Evolutionary conservation across 306 rosid genomes (phyloP), one percentile per base, ranked within the genome.

Genomic region (Betula pendula): DNA sequence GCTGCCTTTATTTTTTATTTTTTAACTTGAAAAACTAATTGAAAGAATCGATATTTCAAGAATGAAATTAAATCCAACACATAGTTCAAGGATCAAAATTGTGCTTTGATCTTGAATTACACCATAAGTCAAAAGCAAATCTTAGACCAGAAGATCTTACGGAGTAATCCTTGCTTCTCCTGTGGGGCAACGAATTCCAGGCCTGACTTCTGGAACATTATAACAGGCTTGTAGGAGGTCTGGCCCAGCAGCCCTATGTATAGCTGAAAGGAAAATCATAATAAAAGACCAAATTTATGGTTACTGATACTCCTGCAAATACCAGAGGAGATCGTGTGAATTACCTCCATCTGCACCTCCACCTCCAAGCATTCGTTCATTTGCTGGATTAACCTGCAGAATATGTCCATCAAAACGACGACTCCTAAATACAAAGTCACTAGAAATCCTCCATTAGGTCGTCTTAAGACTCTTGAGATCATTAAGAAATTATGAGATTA

Each of bases 341-440:
- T 75, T 83, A 94, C 98, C 98, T 89, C 98, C 98, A 80, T 95
- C 96, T 7, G 95, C 98, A 24, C 95, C 96, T 11, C 91, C 97
- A 75, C 96, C 96, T 81, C 98, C 98, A 59, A 92, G 95, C 98
- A 94, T 94, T 81, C 81, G 82, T 84, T 92, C 91, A 59, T 94
- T 94, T 19, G 97, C 98, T 7, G 98, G 95, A 89, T 92, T 94
- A 20, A 94, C 97, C 98, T 94, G 77, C 31, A 22, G 50, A 66
- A 52, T 1, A 71, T 8, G 17, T 8, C 16, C 52, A 49, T 67
- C 33, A 15, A 20, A 55, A 75, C 67, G 24, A 51, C 59, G 49
- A 20, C n/a, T n/a, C n/a, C n/a, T n/a, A 22, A 38, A 42, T 35
- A 43, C 29, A 35, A 38, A 38, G 10, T 14, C 3, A 68, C 72